A percentile compares a stretch with the other conserved stretches of the same genome.
These are phyloP conservation scores for Thermothelomyces thermophilus DNA, from an alignment of 2,329 filamentous ascomycete genomes.

Conservation along the genomic window DNA sequence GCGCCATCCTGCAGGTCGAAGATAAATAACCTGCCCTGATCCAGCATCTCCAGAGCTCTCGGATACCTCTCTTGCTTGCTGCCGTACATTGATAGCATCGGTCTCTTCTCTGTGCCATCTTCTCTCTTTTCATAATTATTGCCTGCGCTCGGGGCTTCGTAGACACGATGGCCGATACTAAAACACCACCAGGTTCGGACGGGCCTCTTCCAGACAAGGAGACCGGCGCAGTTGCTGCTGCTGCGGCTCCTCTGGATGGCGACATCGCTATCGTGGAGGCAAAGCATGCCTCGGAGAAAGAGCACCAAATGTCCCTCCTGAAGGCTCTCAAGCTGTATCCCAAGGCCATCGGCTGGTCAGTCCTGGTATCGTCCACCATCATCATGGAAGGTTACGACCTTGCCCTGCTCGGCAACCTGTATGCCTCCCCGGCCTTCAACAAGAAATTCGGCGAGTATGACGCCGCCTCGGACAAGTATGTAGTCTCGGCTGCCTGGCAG, in stretches of 20 bases:
- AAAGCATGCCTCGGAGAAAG: conserved; percentile 35
- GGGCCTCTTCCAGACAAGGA: not conserved
- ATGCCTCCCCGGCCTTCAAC: conserved; percentile 40
- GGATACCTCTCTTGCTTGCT: too few species aligned
- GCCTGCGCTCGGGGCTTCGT: too few species aligned
- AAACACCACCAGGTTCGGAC: not conserved
- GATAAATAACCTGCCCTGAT: not conserved
- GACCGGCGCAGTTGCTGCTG: not conserved
- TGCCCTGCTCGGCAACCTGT: conserved; percentile 43
- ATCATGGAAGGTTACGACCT: conserved; percentile 49
- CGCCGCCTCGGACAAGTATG: conserved; percentile 33
- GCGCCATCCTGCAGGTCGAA: not conserved
- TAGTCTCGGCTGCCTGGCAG: conserved; percentile 51
- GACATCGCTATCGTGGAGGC: conserved; percentile 30
- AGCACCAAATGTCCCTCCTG: conserved; percentile 37
- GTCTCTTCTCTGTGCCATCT: not conserved
- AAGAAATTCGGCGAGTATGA: conserved; percentile 39
- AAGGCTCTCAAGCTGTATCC: conserved; percentile 38
- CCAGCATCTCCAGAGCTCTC: not conserved
- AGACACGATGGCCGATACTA: not conserved
- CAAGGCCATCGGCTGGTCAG: conserved; percentile 43
- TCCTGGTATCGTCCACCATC: conserved; percentile 39
- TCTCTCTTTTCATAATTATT: not conserved
- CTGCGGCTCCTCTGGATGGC: not conserved
- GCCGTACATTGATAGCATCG: not conserved